A percentile compares a stretch with the other conserved stretches of the same genome.
Conservation (phyloP, 306 rosid genomes). For the Glycine soja region DNA sequence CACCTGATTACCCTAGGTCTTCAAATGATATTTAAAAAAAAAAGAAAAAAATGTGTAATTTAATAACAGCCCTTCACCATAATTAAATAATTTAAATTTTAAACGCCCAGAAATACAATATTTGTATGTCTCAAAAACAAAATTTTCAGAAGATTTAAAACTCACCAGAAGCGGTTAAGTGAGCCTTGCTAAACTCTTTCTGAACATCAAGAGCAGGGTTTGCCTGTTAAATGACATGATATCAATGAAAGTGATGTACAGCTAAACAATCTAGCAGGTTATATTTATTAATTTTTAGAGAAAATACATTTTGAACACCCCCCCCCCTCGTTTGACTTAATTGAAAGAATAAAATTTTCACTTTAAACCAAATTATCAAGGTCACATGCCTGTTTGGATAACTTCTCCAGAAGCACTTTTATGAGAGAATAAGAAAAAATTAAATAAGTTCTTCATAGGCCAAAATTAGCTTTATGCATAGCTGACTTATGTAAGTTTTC, state of each 20-base stretch:
- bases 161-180: constrained; percentile 65
- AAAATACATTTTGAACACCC: not conserved
- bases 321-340: too few relatives aligned
- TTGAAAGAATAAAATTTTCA: too few relatives aligned
- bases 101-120: constrained; percentile 5
- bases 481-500: too few relatives aligned
- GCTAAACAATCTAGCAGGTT: constrained; percentile 20
- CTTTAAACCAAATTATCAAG: too few relatives aligned
- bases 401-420: too few relatives aligned
- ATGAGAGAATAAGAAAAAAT: too few relatives aligned
- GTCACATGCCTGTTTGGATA: too few relatives aligned
- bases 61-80: constrained; percentile 8
- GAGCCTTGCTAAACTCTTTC: constrained; percentile 60
- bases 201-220: constrained; percentile 58
- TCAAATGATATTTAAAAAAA: not conserved
- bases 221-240: constrained; percentile 54
- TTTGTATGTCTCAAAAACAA: constrained; percentile 1
- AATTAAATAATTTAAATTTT: not conserved
- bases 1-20: constrained; percentile 8
- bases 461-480: too few relatives aligned
- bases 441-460: too few relatives aligned
- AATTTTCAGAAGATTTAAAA: constrained; percentile 35
- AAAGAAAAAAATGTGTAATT: not conserved
- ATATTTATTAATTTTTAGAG: not conserved
- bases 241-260: constrained; percentile 28